Evolutionary conservation across 768 basidiomycete species (phyloP), one percentile per base, ranked within the genome.

Genomic region (Saitozyma sp.): DNA sequence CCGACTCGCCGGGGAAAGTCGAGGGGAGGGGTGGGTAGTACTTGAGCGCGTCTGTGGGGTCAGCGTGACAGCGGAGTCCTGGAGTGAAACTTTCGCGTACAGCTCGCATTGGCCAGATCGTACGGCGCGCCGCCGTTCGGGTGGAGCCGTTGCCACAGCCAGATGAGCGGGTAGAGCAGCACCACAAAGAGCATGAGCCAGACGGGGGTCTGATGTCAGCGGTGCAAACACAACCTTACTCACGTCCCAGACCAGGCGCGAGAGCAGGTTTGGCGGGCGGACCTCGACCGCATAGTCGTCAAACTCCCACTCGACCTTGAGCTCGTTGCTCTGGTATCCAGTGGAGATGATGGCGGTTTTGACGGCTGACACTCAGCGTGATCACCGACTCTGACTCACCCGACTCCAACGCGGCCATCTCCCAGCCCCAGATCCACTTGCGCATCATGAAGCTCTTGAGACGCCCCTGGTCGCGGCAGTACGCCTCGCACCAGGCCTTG

Each of bases 401-500:
- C 6, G 63, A 52, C 56, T 74, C 66, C 8, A 87, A 73, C 9
- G 79, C 82, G 20, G 74, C 77, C 38, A 83, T 74, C 67, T 85
- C 80, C 86, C 86, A 86, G n/a, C 86, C 86, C 70, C 86, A 85
- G 37, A 85, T 84, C 6, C 85, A 80, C 82, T 90, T 90, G 20
- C 83, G 80, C 64, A 90, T 89, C 16, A 7, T 84, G 82, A 72
- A 92, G 90, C 78, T 91, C 75, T 91, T 92, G 64, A 92, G 80
- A 14, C 83, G 77, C 69, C 88, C 91, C 8, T 76, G 81, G 69
- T 87, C 88, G 29, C 84, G 82, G 61, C 89, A 91, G 69, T 90
- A 92, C 59, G 88, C 86, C 67, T 91, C 89, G 8, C 89, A 89
- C 91, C 91, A 92, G 62, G 88, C 83, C 40, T 88, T 82, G 49